phyloP scores from a whole-genome alignment of 768 basidiomycete genomes.

The Phylloporus rhodoxanthus region DNA sequence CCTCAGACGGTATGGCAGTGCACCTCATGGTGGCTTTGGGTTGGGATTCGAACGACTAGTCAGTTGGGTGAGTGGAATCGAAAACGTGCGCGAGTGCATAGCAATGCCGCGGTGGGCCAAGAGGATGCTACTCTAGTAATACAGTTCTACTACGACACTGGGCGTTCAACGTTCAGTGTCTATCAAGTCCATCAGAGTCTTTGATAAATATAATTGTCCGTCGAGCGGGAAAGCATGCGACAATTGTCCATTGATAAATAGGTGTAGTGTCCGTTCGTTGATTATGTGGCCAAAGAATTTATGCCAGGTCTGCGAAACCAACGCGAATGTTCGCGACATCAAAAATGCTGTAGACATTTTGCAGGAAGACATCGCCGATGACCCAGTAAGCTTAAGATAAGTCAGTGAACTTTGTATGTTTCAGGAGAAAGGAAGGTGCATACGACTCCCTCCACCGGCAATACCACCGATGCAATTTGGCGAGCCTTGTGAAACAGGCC shows the following conservation, averaged over 20 bases:
- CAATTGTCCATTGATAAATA: constrained; percentile 1
- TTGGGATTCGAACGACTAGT: constrained; percentile 92
- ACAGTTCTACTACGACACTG: not conserved
- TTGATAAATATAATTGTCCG: not conserved
- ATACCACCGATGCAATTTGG: constrained; percentile 36
- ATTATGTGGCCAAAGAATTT: not conserved
- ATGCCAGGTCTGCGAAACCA: constrained; percentile 37
- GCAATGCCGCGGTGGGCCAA: constrained; percentile 89
- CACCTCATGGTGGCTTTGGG: constrained; percentile 93
- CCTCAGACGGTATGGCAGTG: constrained; percentile 75
- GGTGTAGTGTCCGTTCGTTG: not conserved
- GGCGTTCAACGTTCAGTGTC: not conserved
- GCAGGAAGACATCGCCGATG: constrained; percentile 32
- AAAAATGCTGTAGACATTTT: constrained; percentile 30
- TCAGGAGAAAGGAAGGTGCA: not conserved
- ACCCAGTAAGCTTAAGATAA: constrained; percentile 25
- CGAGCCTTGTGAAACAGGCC: constrained; percentile 27
- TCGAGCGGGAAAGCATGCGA: not conserved
- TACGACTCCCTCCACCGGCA: constrained; percentile 26
- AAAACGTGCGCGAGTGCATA: constrained; percentile 90
- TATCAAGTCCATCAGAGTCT: not conserved
- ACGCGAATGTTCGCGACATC: constrained; percentile 32
- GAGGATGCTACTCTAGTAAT: constrained; percentile 55
- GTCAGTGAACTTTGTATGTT: not conserved
- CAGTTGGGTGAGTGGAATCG: constrained; percentile 78